Evolutionary conservation across 2,329 filamentous ascomycete genomes (phyloP).

Genomic region (Xylariaceae sp.): DNA sequence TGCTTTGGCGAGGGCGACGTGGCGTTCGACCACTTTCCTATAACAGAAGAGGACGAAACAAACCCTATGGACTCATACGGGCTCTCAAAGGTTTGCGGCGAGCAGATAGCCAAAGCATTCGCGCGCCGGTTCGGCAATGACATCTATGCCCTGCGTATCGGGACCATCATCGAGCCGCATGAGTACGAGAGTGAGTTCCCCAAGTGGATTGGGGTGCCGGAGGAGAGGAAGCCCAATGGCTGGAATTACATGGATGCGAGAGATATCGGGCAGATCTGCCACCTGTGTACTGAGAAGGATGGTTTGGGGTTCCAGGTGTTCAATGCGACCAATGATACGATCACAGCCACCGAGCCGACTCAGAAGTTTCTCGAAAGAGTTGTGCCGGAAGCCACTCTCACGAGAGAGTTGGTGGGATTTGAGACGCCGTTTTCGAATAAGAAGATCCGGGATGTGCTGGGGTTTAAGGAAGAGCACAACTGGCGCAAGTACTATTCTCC

Average conservation of each 20-base stretch:
- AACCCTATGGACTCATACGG: slow-evolving; percentile 61
- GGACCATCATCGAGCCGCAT: slow-evolving; percentile 58
- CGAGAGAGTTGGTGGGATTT: slow-evolving; percentile 51
- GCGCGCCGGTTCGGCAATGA: slow-evolving; percentile 52
- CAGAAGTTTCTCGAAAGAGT: slow-evolving; percentile 48
- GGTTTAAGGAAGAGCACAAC: slow-evolving; percentile 55
- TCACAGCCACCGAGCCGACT: slow-evolving; percentile 51
- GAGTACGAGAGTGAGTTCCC: slow-evolving; percentile 55
- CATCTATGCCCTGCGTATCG: slow-evolving; percentile 58
- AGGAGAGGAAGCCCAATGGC: slow-evolving; percentile 51
- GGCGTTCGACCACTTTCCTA: slow-evolving; percentile 54
- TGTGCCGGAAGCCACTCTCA: slow-evolving; percentile 48
- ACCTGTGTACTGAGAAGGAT: slow-evolving; percentile 48
- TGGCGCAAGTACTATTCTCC: slow-evolving; percentile 40
- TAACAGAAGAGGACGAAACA: slow-evolving; percentile 55
- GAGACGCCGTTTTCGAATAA: slow-evolving; percentile 59
- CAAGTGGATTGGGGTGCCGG: slow-evolving; percentile 46
- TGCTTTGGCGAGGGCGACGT: slow-evolving; percentile 57
- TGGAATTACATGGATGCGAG: slow-evolving; percentile 62
- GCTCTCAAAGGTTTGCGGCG: slow-evolving; percentile 55
- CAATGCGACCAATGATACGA: slow-evolving; percentile 60
- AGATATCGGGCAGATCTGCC: slow-evolving; percentile 59
- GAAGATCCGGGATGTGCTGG: slow-evolving; percentile 56
- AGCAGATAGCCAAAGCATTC: slow-evolving; percentile 54
- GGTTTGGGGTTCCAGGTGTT: slow-evolving; percentile 60